Evolutionary conservation across 371 early-diverging fungal species (phyloP).

Genomic region (Basidiobolus meristosporus): DNA sequence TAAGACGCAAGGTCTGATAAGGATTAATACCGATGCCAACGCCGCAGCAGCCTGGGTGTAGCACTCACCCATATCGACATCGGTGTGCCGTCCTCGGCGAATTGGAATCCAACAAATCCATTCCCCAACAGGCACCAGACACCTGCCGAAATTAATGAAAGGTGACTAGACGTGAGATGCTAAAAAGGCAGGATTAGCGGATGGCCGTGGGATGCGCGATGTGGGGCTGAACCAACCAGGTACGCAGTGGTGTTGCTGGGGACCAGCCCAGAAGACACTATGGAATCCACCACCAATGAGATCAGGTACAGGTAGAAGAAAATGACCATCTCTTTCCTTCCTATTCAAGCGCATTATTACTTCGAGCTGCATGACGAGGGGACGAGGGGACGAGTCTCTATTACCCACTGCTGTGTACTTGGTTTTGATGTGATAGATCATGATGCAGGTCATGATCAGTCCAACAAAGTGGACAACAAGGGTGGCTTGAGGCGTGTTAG

Average conservation of each 20-base stretch:
- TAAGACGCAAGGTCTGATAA: conserved; percentile 28
- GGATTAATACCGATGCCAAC: conserved; percentile 45
- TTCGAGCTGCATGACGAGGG: background rate
- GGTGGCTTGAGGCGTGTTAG: conserved; percentile 22
- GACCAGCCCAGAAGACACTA: conserved; percentile 69
- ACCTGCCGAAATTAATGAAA: conserved; percentile 61
- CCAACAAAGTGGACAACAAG: conserved; percentile 79
- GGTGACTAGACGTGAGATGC: conserved; percentile 75
- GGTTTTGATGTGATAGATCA: conserved; percentile 89
- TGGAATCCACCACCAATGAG: conserved; percentile 22
- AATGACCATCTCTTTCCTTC: conserved; percentile 91
- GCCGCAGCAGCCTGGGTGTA: conserved; percentile 60
- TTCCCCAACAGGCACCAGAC: conserved; percentile 85
- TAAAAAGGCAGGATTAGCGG: conserved; percentile 9
- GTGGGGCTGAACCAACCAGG: conserved; percentile 42
- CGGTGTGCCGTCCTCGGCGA: conserved; percentile 89
- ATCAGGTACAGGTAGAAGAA: conserved; percentile 90
- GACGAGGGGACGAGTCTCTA: conserved; percentile 2
- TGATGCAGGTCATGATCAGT: conserved; percentile 86
- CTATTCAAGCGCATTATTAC: conserved; percentile 12
- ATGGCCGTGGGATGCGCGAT: background rate
- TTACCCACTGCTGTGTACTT: conserved; percentile 95
- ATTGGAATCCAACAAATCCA: conserved; percentile 92
- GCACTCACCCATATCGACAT: conserved; percentile 63
- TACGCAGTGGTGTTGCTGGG: conserved; percentile 82